Conservation (phyloP, 495 filamentous ascomycete species). For the Oidiodendron maius region DNA sequence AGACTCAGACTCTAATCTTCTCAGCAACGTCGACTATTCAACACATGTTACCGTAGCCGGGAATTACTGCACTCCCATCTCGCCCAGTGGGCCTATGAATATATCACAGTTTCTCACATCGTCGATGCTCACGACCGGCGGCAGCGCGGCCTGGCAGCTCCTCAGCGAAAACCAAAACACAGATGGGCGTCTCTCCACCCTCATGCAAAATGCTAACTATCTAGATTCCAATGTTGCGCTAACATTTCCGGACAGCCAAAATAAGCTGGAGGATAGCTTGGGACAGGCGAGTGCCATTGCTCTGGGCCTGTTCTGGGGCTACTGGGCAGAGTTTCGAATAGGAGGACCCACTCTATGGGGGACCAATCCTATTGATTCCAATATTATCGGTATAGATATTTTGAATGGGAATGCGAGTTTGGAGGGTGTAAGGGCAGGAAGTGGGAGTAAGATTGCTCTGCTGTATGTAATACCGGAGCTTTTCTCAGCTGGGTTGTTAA, state of each 20-base stretch:
- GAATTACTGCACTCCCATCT: too few species aligned
- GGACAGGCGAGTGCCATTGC: not conserved
- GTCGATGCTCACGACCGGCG: not conserved
- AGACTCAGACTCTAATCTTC: not conserved
- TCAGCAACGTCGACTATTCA: not conserved
- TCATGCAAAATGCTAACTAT: not conserved
- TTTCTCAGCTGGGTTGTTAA: too few species aligned
- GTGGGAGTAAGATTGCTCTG: too few species aligned
- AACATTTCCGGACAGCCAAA: not conserved
- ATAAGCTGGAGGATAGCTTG: not conserved
- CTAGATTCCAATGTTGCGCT: not conserved
- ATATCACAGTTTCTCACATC: not conserved
- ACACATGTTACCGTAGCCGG: not conserved
- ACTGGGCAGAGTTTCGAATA: too few species aligned
- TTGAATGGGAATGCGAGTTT: too few species aligned
- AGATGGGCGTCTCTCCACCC: not conserved
- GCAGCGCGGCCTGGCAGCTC: not conserved
- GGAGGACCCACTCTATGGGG: too few species aligned
- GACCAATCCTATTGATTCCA: too few species aligned
- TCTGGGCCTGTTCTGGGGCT: not conserved
- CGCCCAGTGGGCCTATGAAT: not conserved
- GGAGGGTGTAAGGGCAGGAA: too few species aligned
- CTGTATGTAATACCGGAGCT: too few species aligned
- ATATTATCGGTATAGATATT: too few species aligned
- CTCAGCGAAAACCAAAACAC: not conserved